Evolutionary conservation across 768 basidiomycete species (phyloP), one percentile per base, ranked within the genome.

Genomic region (Rubroboletus satanas): DNA sequence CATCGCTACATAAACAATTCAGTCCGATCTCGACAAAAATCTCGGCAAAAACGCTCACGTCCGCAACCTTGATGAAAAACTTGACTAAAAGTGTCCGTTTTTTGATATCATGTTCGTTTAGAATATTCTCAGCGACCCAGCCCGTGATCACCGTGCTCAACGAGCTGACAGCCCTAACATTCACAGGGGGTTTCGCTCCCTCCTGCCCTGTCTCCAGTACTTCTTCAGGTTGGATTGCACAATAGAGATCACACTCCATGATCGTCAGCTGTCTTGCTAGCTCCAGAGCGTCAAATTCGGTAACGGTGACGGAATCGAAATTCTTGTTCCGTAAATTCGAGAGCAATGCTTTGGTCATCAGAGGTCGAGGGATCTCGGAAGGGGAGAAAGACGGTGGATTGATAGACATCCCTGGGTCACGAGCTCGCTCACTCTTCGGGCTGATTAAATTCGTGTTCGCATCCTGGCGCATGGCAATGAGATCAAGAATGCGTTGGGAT

Each of bases 211-310:
- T 84, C 72, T 92, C 89, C 56, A 99, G 70, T 44, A 99, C 78
- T 69, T 98, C 97, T 61, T 93, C 90, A 0, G 95, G 83, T 52
- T 81, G 83, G 59, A 98, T 93, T 49, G 83, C 82, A 59, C 89
- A 86, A 68, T 94, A 98, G 43, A 97, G 72, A 55, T 83, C 83
- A 61, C 85, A 89, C 70, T 99, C 97, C 87, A 95, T 90, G 61
- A 95, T 82, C 17, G 96, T 97, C 62, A 98, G 68, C 72, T 99
- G 97, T 46, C 97, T 81, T 8, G 93, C 93, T 42, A 98, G 78
- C 70, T 99, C 97, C 60, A 95, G 73, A 32, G 89, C 76, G 65
- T 98, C 94, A 63, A 99, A 94, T 64, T 99, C 97, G n/a, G 86
- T 90, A 7, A 96, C 77, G 18, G 77, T 71, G 47, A 94, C 83